These are phyloP conservation scores for Sugiyamaella lignohabitans DNA, from an alignment of 805 yeast species.

Conservation along the genomic window DNA sequence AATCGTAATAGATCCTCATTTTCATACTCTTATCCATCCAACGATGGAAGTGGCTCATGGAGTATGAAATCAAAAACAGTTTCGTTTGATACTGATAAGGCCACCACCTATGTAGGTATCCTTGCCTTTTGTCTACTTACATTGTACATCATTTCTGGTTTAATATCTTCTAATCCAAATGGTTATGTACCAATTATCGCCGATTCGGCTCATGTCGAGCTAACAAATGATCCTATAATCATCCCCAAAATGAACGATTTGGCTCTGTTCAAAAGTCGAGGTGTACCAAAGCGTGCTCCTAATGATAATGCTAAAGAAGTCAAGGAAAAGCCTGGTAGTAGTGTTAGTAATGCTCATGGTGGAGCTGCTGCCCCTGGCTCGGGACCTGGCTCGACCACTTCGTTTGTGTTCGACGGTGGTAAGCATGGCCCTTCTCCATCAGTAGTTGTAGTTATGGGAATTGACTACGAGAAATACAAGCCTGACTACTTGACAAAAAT, in stretches of 20 bases:
- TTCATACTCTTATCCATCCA: not conserved
- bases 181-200: slow-evolving; percentile 13
- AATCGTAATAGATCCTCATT: not conserved
- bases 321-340: slow-evolving; percentile 1
- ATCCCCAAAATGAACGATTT: slow-evolving; percentile 18
- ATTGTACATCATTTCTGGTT: slow-evolving; percentile 21
- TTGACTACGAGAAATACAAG: slow-evolving; percentile 70
- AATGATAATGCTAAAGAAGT: slow-evolving; percentile 25
- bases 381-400: slow-evolving; percentile 1
- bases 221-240: slow-evolving; percentile 19
- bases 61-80: not conserved
- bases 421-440: slow-evolving; percentile 20
- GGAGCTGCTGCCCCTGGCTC: not conserved
- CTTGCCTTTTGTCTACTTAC: slow-evolving; percentile 5
- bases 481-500: slow-evolving; percentile 55
- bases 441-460: slow-evolving; percentile 68
- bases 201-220: slow-evolving; percentile 7
- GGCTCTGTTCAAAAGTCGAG: slow-evolving; percentile 18
- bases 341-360: slow-evolving; percentile 1
- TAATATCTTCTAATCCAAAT: slow-evolving; percentile 3
- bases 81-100: slow-evolving; percentile 4
- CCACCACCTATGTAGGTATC: slow-evolving; percentile 3
- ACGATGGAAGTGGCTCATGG: not conserved
- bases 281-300: slow-evolving; percentile 30
- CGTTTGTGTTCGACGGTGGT: slow-evolving; percentile 8